Base-by-base conservation (phyloP, 2,329 filamentous ascomycete species). In the Aspergillus brunneoviolaceus region DNA sequence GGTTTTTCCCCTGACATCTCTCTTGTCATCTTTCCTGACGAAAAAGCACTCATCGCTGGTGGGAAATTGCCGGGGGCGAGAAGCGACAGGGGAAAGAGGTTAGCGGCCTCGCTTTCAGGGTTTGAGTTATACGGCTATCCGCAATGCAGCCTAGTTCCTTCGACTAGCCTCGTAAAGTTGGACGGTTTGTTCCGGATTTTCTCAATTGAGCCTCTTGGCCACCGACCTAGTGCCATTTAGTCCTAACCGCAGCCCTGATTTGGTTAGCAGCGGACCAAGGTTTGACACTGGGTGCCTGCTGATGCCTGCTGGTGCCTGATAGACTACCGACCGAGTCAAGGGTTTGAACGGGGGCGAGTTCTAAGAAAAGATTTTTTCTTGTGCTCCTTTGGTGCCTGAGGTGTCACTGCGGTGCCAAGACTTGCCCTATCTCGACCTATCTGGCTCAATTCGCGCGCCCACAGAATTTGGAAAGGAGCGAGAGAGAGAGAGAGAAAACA, bases 101-200 rank as follows among this genome's bases (percentile, higher is more conserved):
- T 55, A 49, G 53, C 53, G 53, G 12, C 25, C 16, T 48, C 29
- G 42, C 53, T 49, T 48, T 55, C 29, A 48, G 19, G 42, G 45
- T 35, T 14, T 19, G 11, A 23, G 10, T 7, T 12, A 5, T 49
- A 45, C n/a, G 39, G 39, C 39, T 45, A 45, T n/a, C 6, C 39
- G 39, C 39, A 45, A 45, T 16, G 16, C 14, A 45, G 39, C 16
- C 33, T 55, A 47, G 39, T 6, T 9, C 7, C 7, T 29, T 55
- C n/a, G 9, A 35, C 14, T 27, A 4, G 23, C 25, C 52, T 55
- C 45, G 39, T n/a, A 55, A 25, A 55, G 39, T 55, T 55, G 7
- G 53, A 33, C 53, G 53, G 53, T 23, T 25, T 33, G 42, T 55
- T 48, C 45, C 53, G 53, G 21, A 29, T 49, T 47, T 45, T 19